Conservation (phyloP, 1,284 basidiomycete genomes). For the Ganoderma sinense region DNA sequence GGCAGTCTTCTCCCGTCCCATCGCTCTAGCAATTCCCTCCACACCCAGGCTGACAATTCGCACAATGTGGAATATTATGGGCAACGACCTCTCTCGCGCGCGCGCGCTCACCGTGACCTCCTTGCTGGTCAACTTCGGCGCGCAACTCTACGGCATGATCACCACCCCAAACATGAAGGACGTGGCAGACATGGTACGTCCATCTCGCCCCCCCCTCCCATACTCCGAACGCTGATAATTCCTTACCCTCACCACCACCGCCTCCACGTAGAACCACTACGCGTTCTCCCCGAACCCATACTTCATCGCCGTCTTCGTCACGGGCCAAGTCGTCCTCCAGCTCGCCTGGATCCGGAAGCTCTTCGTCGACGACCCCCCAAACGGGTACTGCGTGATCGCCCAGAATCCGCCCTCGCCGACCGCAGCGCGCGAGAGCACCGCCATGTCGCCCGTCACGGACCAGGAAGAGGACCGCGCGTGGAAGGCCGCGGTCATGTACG, state of each 20-base stretch:
- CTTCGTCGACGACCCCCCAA: constrained; percentile 26
- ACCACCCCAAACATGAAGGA: constrained; percentile 45
- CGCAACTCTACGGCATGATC: constrained; percentile 43
- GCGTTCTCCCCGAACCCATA: constrained; percentile 45
- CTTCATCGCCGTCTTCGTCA: constrained; percentile 46
- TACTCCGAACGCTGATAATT: neutral
- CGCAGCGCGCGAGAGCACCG: neutral
- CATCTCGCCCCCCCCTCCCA: too few relatives aligned
- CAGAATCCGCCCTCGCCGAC: neutral
- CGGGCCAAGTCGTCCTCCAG: constrained; percentile 41
- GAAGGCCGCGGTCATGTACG: constrained; percentile 38
- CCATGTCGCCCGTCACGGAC: constrained; percentile 9
- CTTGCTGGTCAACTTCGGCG: constrained; percentile 41
- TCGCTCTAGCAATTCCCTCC: neutral
- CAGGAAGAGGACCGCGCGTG: constrained; percentile 31
- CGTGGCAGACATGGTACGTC: constrained; percentile 42
- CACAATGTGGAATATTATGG: constrained; percentile 29
- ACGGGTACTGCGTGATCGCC: constrained; percentile 27
- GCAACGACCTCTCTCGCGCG: constrained; percentile 39
- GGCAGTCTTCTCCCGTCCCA: neutral
- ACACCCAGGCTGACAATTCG: neutral
- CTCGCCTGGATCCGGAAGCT: constrained; percentile 42
- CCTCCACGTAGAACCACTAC: constrained; percentile 41
- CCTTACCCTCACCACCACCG: neutral
- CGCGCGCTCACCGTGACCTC: constrained; percentile 39